These are phyloP conservation scores for Euphrasia arctica DNA, from an alignment of 305 asterid species.

Conservation along the genomic window DNA sequence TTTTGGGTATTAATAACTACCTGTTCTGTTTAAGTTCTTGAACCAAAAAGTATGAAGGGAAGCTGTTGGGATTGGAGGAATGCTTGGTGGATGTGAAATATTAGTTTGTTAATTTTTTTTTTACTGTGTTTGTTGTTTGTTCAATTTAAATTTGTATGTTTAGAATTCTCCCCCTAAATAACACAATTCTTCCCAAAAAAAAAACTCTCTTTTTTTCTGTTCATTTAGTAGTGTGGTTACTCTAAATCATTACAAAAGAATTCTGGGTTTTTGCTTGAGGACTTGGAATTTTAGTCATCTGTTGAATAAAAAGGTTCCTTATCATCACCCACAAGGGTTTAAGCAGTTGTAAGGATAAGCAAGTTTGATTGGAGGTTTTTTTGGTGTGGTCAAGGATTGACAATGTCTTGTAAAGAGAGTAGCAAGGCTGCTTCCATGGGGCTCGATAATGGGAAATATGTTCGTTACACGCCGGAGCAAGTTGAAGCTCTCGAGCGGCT, in stretches of 20 bases:
- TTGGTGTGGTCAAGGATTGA: slow-evolving; percentile 17
- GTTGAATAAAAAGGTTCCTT: slow-evolving; percentile 19
- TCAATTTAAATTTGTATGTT: neutral
- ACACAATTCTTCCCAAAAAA: neutral
- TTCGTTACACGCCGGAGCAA: slow-evolving; percentile 62
- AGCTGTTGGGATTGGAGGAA: slow-evolving; percentile 40
- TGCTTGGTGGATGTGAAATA: slow-evolving; percentile 35
- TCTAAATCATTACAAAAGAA: no score
- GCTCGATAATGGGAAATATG: slow-evolving; percentile 61
- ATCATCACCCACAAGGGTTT: slow-evolving; percentile 9
- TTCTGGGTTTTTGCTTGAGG: no score
- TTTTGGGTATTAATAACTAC: neutral
- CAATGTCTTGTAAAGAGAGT: slow-evolving; percentile 52
- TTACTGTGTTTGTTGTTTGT: neutral
- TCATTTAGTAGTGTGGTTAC: neutral
- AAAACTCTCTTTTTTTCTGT: neutral
- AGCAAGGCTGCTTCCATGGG: slow-evolving; percentile 25
- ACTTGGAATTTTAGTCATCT: no score
- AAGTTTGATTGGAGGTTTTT: slow-evolving; percentile 7
- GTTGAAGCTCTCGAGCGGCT: slow-evolving; percentile 69
- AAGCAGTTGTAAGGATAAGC: slow-evolving; percentile 13
- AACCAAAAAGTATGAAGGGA: slow-evolving; percentile 28
- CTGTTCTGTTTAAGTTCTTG: neutral
- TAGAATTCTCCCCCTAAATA: neutral
- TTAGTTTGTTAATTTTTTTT: slow-evolving; percentile 10